Conservation (phyloP, 73 alveolate species). For the Effrenium voratum region DNA sequence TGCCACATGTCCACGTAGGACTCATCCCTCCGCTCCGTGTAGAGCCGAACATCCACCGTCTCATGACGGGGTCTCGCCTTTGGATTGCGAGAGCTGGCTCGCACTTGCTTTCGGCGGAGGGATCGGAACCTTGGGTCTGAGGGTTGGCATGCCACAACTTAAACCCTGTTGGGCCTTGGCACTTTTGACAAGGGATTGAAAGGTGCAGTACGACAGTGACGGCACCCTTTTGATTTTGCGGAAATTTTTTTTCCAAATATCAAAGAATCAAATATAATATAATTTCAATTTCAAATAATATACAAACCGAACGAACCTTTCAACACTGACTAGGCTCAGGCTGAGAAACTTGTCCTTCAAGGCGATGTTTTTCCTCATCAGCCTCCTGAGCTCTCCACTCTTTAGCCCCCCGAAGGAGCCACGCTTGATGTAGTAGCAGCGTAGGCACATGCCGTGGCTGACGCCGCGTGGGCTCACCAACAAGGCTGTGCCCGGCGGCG, state of each 20-base stretch:
- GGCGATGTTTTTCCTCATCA: not conserved
- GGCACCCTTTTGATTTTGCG: too few species aligned
- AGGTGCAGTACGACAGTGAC: too few species aligned
- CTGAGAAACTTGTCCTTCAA: not conserved
- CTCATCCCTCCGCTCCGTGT: not conserved
- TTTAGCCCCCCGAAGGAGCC: not conserved
- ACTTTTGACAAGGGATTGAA: too few species aligned
- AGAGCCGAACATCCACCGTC: not conserved
- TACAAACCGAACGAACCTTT: too few species aligned
- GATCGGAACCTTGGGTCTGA: not conserved
- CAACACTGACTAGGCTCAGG: too few species aligned
- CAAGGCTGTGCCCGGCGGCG: not conserved
- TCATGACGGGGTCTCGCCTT: not conserved
- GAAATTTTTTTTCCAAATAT: too few species aligned
- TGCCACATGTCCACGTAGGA: not conserved
- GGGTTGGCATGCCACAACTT: not conserved
- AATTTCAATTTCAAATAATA: too few species aligned
- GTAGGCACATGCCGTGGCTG: not conserved
- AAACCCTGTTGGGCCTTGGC: too few species aligned
- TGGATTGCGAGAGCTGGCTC: not conserved
- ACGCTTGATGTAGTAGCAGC: slow-evolving; percentile 8
- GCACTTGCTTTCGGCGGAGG: not conserved
- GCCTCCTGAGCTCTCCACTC: not conserved
- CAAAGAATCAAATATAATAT: too few species aligned
- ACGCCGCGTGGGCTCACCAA: not conserved